These are phyloP conservation scores for Leishmania turanica DNA, from an alignment of 208 protist species.

Conservation along the genomic window DNA sequence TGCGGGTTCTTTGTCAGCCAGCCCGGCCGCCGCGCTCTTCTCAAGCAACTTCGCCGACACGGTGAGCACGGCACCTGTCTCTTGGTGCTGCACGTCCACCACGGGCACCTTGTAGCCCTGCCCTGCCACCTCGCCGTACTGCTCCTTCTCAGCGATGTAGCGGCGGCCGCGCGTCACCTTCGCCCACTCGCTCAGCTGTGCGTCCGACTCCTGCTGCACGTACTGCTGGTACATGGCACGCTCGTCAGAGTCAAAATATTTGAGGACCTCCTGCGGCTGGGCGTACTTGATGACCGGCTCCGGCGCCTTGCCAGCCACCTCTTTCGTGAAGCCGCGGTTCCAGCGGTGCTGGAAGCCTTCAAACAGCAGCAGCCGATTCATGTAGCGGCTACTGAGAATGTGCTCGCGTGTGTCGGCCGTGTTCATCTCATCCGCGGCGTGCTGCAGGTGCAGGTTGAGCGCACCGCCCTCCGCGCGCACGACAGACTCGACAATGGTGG, in stretches of 20 bases:
- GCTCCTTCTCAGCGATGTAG: slow-evolving; percentile 63
- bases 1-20: not conserved
- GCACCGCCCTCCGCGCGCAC: slow-evolving; percentile 33
- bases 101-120: slow-evolving; percentile 54
- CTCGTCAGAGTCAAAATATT: slow-evolving; percentile 79
- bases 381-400: slow-evolving; percentile 80
- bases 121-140: slow-evolving; percentile 72
- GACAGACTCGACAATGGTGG: slow-evolving; percentile 70
- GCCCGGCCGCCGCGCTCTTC: slow-evolving; percentile 27
- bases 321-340: slow-evolving; percentile 58
- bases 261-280: slow-evolving; percentile 67
- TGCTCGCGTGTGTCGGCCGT: slow-evolving; percentile 83
- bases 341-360: slow-evolving; percentile 73
- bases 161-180: slow-evolving; percentile 53
- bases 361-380: slow-evolving; percentile 74
- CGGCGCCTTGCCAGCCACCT: slow-evolving; percentile 61
- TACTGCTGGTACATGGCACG: slow-evolving; percentile 84
- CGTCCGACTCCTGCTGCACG: slow-evolving; percentile 57
- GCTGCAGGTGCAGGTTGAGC: slow-evolving; percentile 63
- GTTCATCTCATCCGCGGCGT: slow-evolving; percentile 56
- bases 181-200: slow-evolving; percentile 65
- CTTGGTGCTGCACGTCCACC: slow-evolving; percentile 62
- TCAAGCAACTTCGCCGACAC: slow-evolving; percentile 47
- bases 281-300: slow-evolving; percentile 74
- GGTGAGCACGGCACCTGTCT: slow-evolving; percentile 63